Conservation (phyloP, 495 filamentous ascomycete species). For the Symbiotaphrina buchneri region DNA sequence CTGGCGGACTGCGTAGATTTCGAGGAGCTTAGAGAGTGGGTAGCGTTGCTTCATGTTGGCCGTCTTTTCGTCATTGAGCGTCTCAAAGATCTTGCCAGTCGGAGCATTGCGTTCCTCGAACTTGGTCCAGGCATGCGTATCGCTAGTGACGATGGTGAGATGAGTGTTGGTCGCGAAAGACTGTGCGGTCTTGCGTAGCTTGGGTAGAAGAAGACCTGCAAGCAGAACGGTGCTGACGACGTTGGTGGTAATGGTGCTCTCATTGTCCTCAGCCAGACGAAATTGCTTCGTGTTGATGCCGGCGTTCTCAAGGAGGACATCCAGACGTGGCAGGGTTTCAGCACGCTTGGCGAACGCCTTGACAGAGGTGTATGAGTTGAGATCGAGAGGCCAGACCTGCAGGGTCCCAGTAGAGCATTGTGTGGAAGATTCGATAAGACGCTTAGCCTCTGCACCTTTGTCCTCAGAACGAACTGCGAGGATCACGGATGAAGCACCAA, state of each 20-base stretch:
- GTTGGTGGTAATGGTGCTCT: conserved; percentile 19
- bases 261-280: conserved; percentile 6
- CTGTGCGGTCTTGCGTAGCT: conserved; percentile 10
- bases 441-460: conserved; percentile 19
- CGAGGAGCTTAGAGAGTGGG: conserved; percentile 12
- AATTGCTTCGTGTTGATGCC: conserved; percentile 1
- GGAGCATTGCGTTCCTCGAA: conserved; percentile 9
- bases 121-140: conserved; percentile 9
- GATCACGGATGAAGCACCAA: conserved; percentile 18
- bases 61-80: conserved; percentile 9
- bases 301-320: conserved; percentile 12
- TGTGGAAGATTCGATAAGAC: conserved; percentile 9
- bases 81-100: conserved; percentile 9
- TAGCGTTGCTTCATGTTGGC: conserved; percentile 13
- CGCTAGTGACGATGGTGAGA: conserved; percentile 11
- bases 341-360: conserved; percentile 14
- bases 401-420: conserved; percentile 7
- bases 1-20: conserved; percentile 7
- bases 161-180: conserved; percentile 9
- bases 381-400: conserved; percentile 20
- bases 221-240: conserved; percentile 26
- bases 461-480: conserved; percentile 19
- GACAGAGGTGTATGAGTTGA: conserved; percentile 15
- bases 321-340: conserved; percentile 13
- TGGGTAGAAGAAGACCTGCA: conserved; percentile 17